Percentiles rank a stretch among this genome's conserved stretches.
These are phyloP conservation scores for Colletotrichum plurivorum DNA, from an alignment of 2,329 filamentous ascomycete species.

Conservation along the genomic window DNA sequence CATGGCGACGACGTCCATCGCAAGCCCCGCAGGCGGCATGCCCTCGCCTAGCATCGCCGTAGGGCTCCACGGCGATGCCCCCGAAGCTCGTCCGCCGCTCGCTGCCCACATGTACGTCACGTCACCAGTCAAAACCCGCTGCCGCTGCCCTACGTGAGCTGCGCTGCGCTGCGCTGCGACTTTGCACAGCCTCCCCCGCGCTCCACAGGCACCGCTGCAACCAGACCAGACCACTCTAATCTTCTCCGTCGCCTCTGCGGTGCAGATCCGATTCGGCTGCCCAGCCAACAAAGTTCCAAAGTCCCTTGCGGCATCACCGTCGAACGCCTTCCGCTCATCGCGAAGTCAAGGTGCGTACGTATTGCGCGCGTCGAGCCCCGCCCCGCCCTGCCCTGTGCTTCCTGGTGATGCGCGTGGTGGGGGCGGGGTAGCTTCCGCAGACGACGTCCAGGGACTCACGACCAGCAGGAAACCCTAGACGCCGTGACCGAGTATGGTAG, in stretches of 20 bases:
- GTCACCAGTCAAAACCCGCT: background rate
- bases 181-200: conserved; percentile 42
- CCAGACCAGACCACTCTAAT: conserved; percentile 29
- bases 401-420: conserved; percentile 15
- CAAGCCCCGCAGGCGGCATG: conserved; percentile 16
- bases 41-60: conserved; percentile 39
- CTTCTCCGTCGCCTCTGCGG: conserved; percentile 5
- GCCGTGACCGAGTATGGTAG: conserved; percentile 89
- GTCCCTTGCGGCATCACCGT: conserved; percentile 70
- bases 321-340: conserved; percentile 71
- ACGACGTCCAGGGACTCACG: conserved; percentile 23
- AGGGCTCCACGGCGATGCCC: conserved; percentile 35
- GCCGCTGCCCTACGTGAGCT: conserved; percentile 2
- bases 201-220: conserved; percentile 26
- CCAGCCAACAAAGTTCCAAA: conserved; percentile 57
- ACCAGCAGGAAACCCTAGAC: conserved; percentile 85
- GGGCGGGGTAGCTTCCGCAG: conserved; percentile 32
- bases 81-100: conserved; percentile 49
- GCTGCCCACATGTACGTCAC: conserved; percentile 59
- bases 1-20: conserved; percentile 31
- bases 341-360: conserved; percentile 66
- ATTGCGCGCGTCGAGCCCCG: background rate
- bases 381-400: conserved; percentile 38
- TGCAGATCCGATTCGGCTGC: conserved; percentile 40
- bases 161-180: conserved; percentile 21